Percentiles rank a stretch among this genome's conserved stretches.
Evolutionary conservation across 495 filamentous ascomycete genomes (phyloP).

Genomic region (Lophiotrema nucula): DNA sequence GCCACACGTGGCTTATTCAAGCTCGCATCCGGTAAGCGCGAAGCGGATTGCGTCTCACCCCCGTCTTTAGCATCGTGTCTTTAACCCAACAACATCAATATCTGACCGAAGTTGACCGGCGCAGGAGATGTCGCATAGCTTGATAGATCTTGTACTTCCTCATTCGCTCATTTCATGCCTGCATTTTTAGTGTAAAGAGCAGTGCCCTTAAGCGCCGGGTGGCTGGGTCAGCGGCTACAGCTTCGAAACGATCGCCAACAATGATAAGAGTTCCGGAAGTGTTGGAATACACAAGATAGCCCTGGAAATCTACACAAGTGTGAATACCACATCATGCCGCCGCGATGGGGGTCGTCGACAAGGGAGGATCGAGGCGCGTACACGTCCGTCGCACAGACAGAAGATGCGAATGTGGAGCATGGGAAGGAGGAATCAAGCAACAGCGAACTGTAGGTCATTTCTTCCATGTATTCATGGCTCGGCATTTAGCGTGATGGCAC

Average conservation of each 20-base stretch:
- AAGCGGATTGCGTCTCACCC: constrained; percentile 21
- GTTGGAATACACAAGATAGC: background rate
- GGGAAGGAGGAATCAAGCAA: constrained; percentile 14
- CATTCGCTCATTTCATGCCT: background rate
- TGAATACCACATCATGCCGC: background rate
- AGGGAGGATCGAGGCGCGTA: constrained; percentile 21
- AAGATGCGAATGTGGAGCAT: constrained; percentile 14
- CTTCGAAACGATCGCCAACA: background rate
- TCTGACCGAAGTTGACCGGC: background rate
- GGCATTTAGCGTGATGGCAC: no score
- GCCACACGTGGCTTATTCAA: no score
- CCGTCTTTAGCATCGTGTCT: constrained; percentile 13
- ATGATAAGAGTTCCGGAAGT: background rate
- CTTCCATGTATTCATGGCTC: background rate
- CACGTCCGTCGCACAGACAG: constrained; percentile 22
- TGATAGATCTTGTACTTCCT: background rate
- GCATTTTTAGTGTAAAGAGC: background rate
- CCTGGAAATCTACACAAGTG: background rate
- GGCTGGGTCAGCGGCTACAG: background rate
- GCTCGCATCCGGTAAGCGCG: no score
- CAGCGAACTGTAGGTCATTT: constrained; percentile 6
- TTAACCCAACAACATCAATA: constrained; percentile 7
- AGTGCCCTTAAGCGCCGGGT: background rate
- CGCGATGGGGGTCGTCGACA: constrained; percentile 4
- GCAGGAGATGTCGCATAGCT: background rate